Evolutionary conservation across 768 basidiomycete species (phyloP).

Genomic region (Sistotremastrum suecicum): DNA sequence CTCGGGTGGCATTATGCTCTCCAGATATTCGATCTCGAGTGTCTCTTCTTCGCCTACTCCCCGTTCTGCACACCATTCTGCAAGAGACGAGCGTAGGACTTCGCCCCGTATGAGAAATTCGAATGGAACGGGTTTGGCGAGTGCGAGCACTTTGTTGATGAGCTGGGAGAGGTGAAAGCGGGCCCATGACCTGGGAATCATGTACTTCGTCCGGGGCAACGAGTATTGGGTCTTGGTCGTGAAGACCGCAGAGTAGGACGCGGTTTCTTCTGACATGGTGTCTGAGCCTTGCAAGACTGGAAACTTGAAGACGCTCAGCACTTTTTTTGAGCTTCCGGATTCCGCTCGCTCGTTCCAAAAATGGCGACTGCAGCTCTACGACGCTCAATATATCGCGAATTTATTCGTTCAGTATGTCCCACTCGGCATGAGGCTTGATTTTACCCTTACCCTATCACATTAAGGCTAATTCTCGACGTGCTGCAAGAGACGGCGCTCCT

Average conservation of each 20-base stretch:
- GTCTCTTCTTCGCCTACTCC: constrained; percentile 79
- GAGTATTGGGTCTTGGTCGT: constrained; percentile 60
- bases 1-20: constrained; percentile 77
- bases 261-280: not conserved
- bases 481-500: too few relatives aligned
- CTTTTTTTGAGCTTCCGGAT: too few relatives aligned
- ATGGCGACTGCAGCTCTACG: too few relatives aligned
- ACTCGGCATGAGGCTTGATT: too few relatives aligned
- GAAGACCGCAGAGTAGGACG: constrained; percentile 38
- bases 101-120: constrained; percentile 86
- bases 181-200: constrained; percentile 82
- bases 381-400: too few relatives aligned
- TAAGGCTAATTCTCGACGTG: too few relatives aligned
- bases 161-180: constrained; percentile 96
- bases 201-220: constrained; percentile 77
- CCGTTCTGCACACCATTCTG: constrained; percentile 60
- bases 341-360: too few relatives aligned
- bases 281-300: not conserved
- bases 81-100: constrained; percentile 55
- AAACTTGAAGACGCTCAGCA: too few relatives aligned
- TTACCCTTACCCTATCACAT: too few relatives aligned
- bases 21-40: constrained; percentile 84
- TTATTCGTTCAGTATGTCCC: too few relatives aligned
- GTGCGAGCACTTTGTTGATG: constrained; percentile 82
- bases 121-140: constrained; percentile 68